phyloP scores from a whole-genome alignment of 176 grass and related monocot species.

The Oryza glumipatula region DNA sequence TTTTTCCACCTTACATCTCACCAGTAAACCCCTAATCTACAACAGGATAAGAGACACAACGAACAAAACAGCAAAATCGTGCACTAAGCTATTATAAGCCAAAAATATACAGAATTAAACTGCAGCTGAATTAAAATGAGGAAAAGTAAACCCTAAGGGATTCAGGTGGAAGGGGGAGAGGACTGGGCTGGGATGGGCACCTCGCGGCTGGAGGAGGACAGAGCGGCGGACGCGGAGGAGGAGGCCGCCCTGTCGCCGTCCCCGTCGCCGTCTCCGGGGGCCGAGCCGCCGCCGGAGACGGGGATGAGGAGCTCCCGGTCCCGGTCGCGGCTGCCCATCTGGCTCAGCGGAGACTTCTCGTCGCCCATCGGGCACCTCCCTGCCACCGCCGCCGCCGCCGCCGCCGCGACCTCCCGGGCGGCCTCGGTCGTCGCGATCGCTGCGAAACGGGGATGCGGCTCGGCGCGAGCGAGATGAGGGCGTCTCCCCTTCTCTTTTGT shows the following conservation, averaged over 20 bases:
- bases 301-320: constrained; percentile 91
- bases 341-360: constrained; percentile 65
- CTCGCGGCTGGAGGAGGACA: constrained; percentile 80
- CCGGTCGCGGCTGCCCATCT: constrained; percentile 69
- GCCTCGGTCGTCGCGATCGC: constrained; percentile 40
- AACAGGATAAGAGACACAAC: background rate
- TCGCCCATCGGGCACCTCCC: constrained; percentile 59
- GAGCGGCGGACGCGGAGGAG: constrained; percentile 51
- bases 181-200: constrained; percentile 10
- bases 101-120: background rate
- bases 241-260: constrained; percentile 51
- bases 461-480: constrained; percentile 25
- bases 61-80: background rate
- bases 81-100: background rate
- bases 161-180: background rate
- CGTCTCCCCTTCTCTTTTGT: background rate
- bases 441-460: constrained; percentile 26
- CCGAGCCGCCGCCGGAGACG: constrained; percentile 58
- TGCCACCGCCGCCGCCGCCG: constrained; percentile 7
- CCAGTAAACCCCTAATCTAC: background rate
- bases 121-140: background rate
- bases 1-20: background rate
- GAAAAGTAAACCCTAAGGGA: constrained; percentile 27
- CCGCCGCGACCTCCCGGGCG: background rate
- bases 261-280: constrained; percentile 39